Base-by-base conservation (phyloP, 208 protist species). In the Spongospora subterranea region DNA sequence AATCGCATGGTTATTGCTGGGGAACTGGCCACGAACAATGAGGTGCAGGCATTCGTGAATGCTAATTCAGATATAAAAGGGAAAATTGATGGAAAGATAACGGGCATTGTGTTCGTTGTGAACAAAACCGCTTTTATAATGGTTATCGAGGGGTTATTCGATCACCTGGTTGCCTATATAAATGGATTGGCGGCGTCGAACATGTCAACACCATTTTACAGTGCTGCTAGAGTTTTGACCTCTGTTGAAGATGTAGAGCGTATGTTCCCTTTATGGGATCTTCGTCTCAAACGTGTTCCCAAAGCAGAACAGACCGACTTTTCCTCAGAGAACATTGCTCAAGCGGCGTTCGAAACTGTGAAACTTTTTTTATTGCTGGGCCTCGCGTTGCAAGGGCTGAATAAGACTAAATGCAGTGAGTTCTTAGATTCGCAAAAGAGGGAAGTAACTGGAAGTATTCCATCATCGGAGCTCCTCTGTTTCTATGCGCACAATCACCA, bases 281-380 rank as follows among this genome's bases (percentile, higher is more conserved):
- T 82, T 6, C 71, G 71, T n/a, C 6, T 82, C 17, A 82, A 82
- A 35, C 6, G 71, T 20, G 71, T 82, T 35, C 71, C 71, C 71
- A 82, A 82, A 43, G 71, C 71, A 35, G 71, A 82, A 82, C 71
- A 82, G n/a, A 43, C 6, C n/a, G 71, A 82, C 71, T 82, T 82
- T n/a, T 82, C 71, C 17, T 82, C 71, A 20, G 71, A 82, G 13
- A 82, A 82, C 71, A 6, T 82, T 6, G 71, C n/a, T 35, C 71
- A 82, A n/a, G 35, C 71, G n/a, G 71, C 71, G n/a, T 82, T 82
- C 71, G 71, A 82, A 82, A 39, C 71, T 35, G 71, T 82, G 6
- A 82, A 82, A 43, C 71, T 39, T 43, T 43, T 82, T 6, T n/a
- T 82, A 40, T 6, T 45, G n/a, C 35, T 82, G 71, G 71, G 71